Evolutionary conservation across 192 early-diverging fungal genomes (phyloP).

Genomic region (Linnemannia zychae): DNA sequence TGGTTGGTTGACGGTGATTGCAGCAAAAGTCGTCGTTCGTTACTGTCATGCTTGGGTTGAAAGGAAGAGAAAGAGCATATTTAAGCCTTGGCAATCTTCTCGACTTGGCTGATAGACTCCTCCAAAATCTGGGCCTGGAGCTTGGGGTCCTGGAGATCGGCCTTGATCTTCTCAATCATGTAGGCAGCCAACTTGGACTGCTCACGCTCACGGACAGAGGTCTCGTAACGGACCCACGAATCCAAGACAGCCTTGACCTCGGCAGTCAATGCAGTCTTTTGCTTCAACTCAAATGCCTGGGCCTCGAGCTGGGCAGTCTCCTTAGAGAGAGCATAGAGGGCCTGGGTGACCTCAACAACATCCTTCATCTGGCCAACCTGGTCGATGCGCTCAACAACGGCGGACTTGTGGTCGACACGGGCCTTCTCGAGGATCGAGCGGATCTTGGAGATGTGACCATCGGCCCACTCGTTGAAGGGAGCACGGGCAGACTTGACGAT

Average conservation of each 20-base stretch:
- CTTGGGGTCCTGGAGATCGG: conserved; percentile 77
- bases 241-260: conserved; percentile 94
- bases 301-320: conserved; percentile 95
- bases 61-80: not conserved
- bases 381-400: conserved; percentile 90
- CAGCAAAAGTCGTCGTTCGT: too few relatives aligned
- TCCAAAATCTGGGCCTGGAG: conserved; percentile 59
- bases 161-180: conserved; percentile 87
- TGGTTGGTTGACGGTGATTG: not conserved
- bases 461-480: conserved; percentile 84
- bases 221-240: conserved; percentile 98
- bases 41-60: not conserved
- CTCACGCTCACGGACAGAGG: conserved; percentile 91
- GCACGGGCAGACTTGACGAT: conserved; percentile 87
- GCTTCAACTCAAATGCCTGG: conserved; percentile 95
- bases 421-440: conserved; percentile 85
- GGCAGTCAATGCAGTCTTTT: conserved; percentile 80
- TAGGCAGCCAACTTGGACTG: conserved; percentile 88
- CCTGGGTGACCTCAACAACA: conserved; percentile 95
- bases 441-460: conserved; percentile 80
- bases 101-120: conserved; percentile 58
- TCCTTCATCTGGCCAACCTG: conserved; percentile 94
- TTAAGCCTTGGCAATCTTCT: conserved; percentile 60
- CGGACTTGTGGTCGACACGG: conserved; percentile 91
- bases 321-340: conserved; percentile 93